phyloP scores from a whole-genome alignment of 2,329 filamentous ascomycete species.

The Macrophomina pseudophaseolina region DNA sequence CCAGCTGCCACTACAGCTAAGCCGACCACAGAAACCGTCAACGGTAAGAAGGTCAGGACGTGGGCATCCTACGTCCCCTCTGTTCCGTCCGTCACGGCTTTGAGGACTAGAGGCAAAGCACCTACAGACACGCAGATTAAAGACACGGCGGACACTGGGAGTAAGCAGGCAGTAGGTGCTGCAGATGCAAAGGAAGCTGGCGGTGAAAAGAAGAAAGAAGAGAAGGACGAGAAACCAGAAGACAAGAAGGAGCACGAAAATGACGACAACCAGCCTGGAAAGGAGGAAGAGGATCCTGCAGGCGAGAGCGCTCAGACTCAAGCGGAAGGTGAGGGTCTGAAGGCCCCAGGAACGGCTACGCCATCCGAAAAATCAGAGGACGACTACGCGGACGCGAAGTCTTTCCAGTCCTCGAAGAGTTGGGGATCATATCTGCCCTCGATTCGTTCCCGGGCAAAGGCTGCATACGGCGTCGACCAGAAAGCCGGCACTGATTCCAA shows the following conservation, averaged over 20 bases:
- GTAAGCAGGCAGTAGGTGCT: not conserved
- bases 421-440: slow-evolving; percentile 48
- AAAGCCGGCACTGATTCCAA: slow-evolving; percentile 26
- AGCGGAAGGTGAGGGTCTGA: not conserved
- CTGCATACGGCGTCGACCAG: not conserved
- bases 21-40: slow-evolving; percentile 30
- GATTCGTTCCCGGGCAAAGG: slow-evolving; percentile 31
- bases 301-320: not conserved
- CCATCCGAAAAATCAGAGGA: slow-evolving; percentile 36
- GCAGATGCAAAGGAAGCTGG: not conserved
- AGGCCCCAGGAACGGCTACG: slow-evolving; percentile 27
- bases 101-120: not conserved
- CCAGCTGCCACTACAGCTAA: slow-evolving; percentile 28
- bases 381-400: slow-evolving; percentile 39
- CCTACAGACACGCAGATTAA: slow-evolving; percentile 21
- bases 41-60: slow-evolving; percentile 18
- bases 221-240: not conserved
- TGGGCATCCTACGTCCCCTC: slow-evolving; percentile 28
- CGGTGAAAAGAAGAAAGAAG: not conserved
- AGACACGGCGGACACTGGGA: slow-evolving; percentile 33
- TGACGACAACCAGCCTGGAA: slow-evolving; percentile 17
- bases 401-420: slow-evolving; percentile 31
- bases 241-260: slow-evolving; percentile 21
- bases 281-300: not conserved
- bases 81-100: slow-evolving; percentile 16